Conservation (phyloP, 768 basidiomycete species). For the Pulveroboletus sp. region DNA sequence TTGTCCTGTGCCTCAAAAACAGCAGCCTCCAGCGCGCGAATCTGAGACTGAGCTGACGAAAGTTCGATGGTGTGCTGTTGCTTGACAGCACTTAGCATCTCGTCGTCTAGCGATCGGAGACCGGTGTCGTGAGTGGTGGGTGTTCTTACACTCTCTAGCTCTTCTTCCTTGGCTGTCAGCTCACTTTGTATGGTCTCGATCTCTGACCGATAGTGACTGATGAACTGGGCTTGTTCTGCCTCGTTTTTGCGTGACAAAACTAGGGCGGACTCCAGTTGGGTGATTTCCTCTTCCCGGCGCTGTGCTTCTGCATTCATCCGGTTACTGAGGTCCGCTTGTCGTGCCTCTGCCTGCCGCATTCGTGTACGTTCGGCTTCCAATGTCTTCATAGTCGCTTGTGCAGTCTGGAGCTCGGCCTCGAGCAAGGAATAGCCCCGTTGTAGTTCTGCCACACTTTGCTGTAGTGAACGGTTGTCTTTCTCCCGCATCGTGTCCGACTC, state of each 20-base stretch:
- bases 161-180: conserved; percentile 56
- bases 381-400: conserved; percentile 48
- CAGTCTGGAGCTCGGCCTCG: conserved; percentile 55
- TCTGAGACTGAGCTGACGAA: conserved; percentile 73
- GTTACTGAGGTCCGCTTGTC: conserved; percentile 55
- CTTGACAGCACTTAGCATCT: conserved; percentile 61
- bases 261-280: conserved; percentile 48
- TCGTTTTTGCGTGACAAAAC: conserved; percentile 42
- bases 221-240: conserved; percentile 60
- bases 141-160: conserved; percentile 53
- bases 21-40: conserved; percentile 68
- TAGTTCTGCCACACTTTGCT: conserved; percentile 51
- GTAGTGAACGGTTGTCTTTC: conserved; percentile 45
- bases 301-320: conserved; percentile 43
- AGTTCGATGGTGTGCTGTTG: conserved; percentile 80
- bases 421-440: conserved; percentile 59
- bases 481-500: conserved; percentile 44
- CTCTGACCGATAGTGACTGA: conserved; percentile 62
- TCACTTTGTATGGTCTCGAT: conserved; percentile 66
- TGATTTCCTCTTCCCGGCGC: conserved; percentile 50
- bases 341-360: conserved; percentile 51
- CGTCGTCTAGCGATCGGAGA: conserved; percentile 61
- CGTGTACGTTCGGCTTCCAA: conserved; percentile 64
- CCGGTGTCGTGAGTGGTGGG: conserved; percentile 36
- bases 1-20: conserved; percentile 70